Evolutionary conservation across 306 rosid species (phyloP).

Genomic region (Begonia fuchsioides): DNA sequence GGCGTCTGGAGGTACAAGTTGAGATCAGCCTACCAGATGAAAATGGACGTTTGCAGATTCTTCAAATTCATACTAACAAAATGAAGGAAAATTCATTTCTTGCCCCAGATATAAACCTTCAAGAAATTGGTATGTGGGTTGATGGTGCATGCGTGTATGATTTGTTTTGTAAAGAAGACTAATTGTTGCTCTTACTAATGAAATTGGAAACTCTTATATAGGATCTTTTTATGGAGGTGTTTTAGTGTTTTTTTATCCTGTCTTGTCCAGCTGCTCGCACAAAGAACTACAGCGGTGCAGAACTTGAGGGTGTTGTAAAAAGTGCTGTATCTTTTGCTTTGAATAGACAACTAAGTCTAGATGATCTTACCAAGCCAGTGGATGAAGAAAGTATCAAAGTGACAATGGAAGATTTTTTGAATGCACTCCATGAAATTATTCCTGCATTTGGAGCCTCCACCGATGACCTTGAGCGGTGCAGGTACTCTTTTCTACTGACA

Average conservation of each 20-base stretch:
- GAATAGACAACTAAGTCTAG: slow-evolving; percentile 82
- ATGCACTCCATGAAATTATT: slow-evolving; percentile 66
- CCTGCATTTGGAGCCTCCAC: slow-evolving; percentile 99
- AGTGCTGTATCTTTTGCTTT: slow-evolving; percentile 98
- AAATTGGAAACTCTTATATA: not conserved
- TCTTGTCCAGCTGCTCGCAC: slow-evolving; percentile 81
- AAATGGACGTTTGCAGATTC: slow-evolving; percentile 89
- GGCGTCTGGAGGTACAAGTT: slow-evolving; percentile 95
- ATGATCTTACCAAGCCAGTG: slow-evolving; percentile 86
- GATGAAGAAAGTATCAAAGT: slow-evolving; percentile 95
- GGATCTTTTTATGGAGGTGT: not conserved
- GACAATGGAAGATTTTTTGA: slow-evolving; percentile 84
- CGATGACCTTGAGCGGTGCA: slow-evolving; percentile 91
- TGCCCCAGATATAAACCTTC: slow-evolving; percentile 80
- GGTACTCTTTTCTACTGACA: slow-evolving; percentile 24
- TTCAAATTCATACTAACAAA: slow-evolving; percentile 90
- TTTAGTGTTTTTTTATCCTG: not conserved
- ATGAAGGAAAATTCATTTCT: slow-evolving; percentile 99
- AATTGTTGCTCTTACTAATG: no score
- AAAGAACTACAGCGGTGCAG: slow-evolving; percentile 96
- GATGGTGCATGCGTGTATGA: not conserved
- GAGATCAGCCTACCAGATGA: slow-evolving; percentile 99
- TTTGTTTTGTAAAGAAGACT: no score
- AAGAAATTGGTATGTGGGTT: slow-evolving; percentile 70
- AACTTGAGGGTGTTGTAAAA: slow-evolving; percentile 99